These are phyloP conservation scores for Anacardium occidentale DNA, from an alignment of 345 rosid species.

Conservation along the genomic window DNA sequence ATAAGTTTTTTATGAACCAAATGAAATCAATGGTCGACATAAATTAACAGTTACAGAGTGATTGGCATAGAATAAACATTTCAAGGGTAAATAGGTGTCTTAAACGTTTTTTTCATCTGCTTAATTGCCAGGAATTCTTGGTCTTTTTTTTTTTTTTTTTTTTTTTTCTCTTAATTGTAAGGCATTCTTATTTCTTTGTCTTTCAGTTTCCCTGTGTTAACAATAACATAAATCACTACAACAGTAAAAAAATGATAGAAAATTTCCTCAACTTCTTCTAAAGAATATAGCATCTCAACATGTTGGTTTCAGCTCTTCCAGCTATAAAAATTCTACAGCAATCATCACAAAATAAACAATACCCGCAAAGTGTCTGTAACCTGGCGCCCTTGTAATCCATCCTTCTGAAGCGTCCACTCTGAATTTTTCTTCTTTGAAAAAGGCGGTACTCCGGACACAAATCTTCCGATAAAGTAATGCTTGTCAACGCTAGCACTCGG, in stretches of 20 bases:
- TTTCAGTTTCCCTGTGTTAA: too few species aligned
- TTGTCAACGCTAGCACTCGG: slow-evolving; percentile 61
- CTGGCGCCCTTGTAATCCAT: slow-evolving; percentile 89
- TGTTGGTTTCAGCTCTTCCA: neutral
- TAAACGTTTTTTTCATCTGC: too few species aligned
- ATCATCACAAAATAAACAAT: slow-evolving; percentile 9
- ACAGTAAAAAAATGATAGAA: neutral
- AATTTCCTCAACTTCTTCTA: neutral
- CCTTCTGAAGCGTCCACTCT: slow-evolving; percentile 90
- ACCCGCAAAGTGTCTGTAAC: slow-evolving; percentile 76
- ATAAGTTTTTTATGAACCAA: neutral
- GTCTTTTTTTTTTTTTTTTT: too few species aligned
- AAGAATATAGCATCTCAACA: slow-evolving; percentile 1
- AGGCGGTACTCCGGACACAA: slow-evolving; percentile 70
- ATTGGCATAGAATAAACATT: too few species aligned
- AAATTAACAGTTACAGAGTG: neutral
- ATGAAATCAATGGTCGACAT: neutral
- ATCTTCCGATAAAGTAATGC: slow-evolving; percentile 89
- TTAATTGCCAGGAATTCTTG: too few species aligned
- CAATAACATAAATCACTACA: neutral
- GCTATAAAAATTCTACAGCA: slow-evolving; percentile 7
- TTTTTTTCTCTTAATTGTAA: too few species aligned
- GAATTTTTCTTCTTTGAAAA: slow-evolving; percentile 79
- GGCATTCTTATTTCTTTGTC: too few species aligned
- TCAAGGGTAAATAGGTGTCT: too few species aligned